Conservation (phyloP, 1,284 basidiomycete species). For the Malassezia japonica region DNA sequence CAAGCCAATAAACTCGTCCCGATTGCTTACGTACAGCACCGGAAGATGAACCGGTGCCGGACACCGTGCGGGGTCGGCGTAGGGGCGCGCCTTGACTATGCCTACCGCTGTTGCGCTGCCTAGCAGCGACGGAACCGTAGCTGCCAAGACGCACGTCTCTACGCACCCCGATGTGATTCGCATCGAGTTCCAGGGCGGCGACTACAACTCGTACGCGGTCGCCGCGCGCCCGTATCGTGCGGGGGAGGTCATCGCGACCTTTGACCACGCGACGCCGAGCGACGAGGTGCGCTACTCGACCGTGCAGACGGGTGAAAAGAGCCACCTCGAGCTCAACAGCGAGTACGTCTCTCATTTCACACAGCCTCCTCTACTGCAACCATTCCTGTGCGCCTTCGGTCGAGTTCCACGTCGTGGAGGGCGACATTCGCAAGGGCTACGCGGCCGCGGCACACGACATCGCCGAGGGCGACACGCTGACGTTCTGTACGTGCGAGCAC, state of each 20-base stretch:
- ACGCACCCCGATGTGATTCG: conserved; percentile 32
- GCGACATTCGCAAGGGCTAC: conserved; percentile 20
- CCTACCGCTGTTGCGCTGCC: too few species aligned
- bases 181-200: conserved; percentile 37
- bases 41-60: too few species aligned
- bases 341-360: conserved; percentile 15
- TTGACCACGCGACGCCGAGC: conserved; percentile 23
- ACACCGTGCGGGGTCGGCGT: too few species aligned
- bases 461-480: conserved; percentile 29
- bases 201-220: conserved; percentile 37
- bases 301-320: conserved; percentile 28
- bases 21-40: too few species aligned
- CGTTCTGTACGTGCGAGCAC: conserved; percentile 32
- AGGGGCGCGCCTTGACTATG: too few species aligned
- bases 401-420: conserved; percentile 23
- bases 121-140: too few species aligned
- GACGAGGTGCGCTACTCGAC: conserved; percentile 28
- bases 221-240: conserved; percentile 18
- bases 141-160: conserved; percentile 20
- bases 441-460: conserved; percentile 31
- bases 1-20: too few species aligned
- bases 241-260: conserved; percentile 26
- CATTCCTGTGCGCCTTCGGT: conserved; percentile 41
- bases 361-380: conserved; percentile 41
- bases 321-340: conserved; percentile 39